phyloP scores from a whole-genome alignment of 495 filamentous ascomycete genomes.

The Bathelium albidoporum region DNA sequence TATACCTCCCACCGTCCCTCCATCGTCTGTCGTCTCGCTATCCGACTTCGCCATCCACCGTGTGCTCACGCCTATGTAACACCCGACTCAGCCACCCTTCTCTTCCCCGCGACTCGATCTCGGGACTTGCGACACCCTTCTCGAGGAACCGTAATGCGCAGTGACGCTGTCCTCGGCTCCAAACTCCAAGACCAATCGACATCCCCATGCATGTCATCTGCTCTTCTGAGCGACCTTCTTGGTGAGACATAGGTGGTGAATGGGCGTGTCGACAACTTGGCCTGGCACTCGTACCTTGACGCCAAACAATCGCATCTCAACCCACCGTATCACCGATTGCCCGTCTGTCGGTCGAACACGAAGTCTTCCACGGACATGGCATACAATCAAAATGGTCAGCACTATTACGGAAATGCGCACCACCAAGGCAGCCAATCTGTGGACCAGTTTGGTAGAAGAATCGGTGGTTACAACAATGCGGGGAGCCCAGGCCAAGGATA shows the following conservation, averaged over 20 bases:
- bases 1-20: not conserved
- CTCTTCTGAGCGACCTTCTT: not conserved
- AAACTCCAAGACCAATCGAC: not conserved
- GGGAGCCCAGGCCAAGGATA: slow-evolving; percentile 65
- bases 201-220: not conserved
- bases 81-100: not conserved
- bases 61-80: not conserved
- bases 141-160: not conserved
- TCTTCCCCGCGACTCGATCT: not conserved
- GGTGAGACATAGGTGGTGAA: not conserved
- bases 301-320: not conserved
- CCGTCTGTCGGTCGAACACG: not conserved
- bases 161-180: not conserved
- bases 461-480: slow-evolving; percentile 31
- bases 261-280: not conserved
- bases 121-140: not conserved
- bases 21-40: not conserved
- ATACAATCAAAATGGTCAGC: slow-evolving; percentile 43
- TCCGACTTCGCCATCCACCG: not conserved
- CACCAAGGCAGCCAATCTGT: slow-evolving; percentile 14
- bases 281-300: not conserved
- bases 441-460: slow-evolving; percentile 13
- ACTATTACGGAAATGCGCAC: slow-evolving; percentile 28
- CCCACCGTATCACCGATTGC: not conserved
- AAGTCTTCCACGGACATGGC: slow-evolving; percentile 30